A percentile compares a stretch with the other conserved stretches of the same genome.
phyloP scores from a whole-genome alignment of 176 grass and related monocot genomes.

The Eleusine coracana region DNA sequence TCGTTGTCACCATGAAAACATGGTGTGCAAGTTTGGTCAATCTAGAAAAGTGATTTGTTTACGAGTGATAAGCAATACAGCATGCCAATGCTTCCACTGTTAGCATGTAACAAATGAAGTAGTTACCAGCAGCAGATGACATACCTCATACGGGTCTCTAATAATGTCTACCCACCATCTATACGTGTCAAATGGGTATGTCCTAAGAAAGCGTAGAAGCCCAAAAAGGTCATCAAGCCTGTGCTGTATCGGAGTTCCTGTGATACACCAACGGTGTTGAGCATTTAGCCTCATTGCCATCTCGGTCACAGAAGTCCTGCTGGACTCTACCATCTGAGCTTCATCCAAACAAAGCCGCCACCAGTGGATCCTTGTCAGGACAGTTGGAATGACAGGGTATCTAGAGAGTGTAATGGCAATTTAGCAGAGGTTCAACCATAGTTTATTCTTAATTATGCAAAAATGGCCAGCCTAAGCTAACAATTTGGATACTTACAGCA shows the following conservation, averaged over 20 bases:
- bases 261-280: conserved; percentile 85
- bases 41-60: neutral
- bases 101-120: conserved; percentile 23
- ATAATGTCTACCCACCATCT: conserved; percentile 95
- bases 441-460: conserved; percentile 14
- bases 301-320: conserved; percentile 77
- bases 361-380: conserved; percentile 91
- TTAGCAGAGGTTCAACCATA: conserved; percentile 31
- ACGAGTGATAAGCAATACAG: conserved; percentile 8
- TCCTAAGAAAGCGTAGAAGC: conserved; percentile 83
- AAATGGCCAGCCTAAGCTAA: conserved; percentile 4
- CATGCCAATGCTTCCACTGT: conserved; percentile 11
- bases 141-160: conserved; percentile 96
- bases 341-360: conserved; percentile 99
- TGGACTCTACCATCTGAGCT: conserved; percentile 95
- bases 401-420: conserved; percentile 43
- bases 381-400: conserved; percentile 87
- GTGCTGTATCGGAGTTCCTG: conserved; percentile 91
- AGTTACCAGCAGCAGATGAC: conserved; percentile 25
- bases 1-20: conserved; percentile 4
- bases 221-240: conserved; percentile 88
- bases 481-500: neutral
- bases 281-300: conserved; percentile 94
- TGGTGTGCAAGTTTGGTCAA: neutral
- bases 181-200: conserved; percentile 78